Conservation (phyloP, 495 filamentous ascomycete species). For the Hypoxylon intermedium region DNA sequence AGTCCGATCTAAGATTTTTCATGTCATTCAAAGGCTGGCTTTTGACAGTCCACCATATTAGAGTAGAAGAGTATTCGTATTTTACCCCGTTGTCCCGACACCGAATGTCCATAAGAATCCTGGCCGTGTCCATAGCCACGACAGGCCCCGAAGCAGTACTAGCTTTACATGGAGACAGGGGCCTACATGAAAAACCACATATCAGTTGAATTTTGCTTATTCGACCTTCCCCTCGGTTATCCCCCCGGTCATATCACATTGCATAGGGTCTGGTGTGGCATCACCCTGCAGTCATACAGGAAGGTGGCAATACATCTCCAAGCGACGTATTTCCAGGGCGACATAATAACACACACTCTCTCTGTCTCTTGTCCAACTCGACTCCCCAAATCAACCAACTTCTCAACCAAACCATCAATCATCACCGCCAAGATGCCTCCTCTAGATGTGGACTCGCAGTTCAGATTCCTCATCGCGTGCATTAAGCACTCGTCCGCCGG, state of each 20-base stretch:
- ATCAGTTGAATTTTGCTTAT: background rate
- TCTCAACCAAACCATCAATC: background rate
- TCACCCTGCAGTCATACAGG: too few relatives aligned
- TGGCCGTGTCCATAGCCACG: slow-evolving; percentile 15
- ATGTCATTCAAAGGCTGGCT: slow-evolving; percentile 30
- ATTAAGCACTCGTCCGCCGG: slow-evolving; percentile 64
- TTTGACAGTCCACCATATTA: slow-evolving; percentile 24
- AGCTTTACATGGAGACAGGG: background rate
- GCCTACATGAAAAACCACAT: background rate
- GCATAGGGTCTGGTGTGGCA: too few relatives aligned
- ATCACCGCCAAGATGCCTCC: slow-evolving; percentile 53
- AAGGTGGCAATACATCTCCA: too few relatives aligned
- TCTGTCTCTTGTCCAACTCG: background rate
- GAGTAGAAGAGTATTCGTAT: slow-evolving; percentile 23
- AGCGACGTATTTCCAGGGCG: too few relatives aligned
- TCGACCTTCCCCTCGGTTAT: too few relatives aligned
- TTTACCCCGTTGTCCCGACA: slow-evolving; percentile 27
- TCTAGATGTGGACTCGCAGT: slow-evolving; percentile 59
- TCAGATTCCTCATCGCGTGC: slow-evolving; percentile 70
- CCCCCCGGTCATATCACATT: too few relatives aligned
- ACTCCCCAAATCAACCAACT: background rate
- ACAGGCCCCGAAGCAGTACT: background rate
- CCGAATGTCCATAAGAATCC: slow-evolving; percentile 7
- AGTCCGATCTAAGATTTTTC: slow-evolving; percentile 32
- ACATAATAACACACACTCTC: background rate